Evolutionary conservation across 2,329 filamentous ascomycete species (phyloP).

Genomic region (Sporothrix dimorphospora): DNA sequence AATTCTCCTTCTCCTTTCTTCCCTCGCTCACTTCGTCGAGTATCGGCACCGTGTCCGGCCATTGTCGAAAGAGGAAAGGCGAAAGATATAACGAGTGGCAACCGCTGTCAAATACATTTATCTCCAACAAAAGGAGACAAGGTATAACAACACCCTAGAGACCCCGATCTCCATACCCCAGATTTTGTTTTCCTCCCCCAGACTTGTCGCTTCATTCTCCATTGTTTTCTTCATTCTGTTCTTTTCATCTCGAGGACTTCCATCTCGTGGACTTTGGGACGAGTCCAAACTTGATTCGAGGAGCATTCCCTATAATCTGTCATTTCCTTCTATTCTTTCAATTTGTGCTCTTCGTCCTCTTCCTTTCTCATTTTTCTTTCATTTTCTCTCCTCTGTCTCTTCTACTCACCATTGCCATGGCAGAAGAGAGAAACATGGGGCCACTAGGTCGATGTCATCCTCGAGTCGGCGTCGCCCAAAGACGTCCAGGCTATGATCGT

Average conservation of each 20-base stretch:
- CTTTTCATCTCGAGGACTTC: neutral
- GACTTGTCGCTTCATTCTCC: neutral
- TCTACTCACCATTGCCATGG: neutral
- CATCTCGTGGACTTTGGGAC: no score
- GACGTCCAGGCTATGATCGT: neutral
- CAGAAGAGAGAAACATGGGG: constrained; percentile 9
- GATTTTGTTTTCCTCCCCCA: neutral
- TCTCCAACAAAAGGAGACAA: neutral
- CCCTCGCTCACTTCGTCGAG: no score
- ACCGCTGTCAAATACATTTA: no score
- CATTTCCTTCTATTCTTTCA: neutral
- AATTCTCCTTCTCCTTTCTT: no score
- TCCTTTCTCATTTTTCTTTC: neutral
- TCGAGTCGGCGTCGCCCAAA: neutral
- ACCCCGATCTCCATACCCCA: neutral
- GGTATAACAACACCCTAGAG: neutral
- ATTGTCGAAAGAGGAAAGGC: neutral
- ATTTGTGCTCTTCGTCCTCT: neutral
- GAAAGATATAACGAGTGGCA: neutral
- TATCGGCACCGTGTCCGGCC: neutral
- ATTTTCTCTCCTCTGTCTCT: neutral
- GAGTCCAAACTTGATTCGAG: no score
- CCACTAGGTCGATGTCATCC: neutral
- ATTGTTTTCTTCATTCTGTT: neutral
- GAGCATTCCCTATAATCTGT: no score